Evolutionary conservation across 108 stramenopile species (phyloP), one percentile per base, ranked within the genome.

Genomic region (Chaetoceros tenuissimus): DNA sequence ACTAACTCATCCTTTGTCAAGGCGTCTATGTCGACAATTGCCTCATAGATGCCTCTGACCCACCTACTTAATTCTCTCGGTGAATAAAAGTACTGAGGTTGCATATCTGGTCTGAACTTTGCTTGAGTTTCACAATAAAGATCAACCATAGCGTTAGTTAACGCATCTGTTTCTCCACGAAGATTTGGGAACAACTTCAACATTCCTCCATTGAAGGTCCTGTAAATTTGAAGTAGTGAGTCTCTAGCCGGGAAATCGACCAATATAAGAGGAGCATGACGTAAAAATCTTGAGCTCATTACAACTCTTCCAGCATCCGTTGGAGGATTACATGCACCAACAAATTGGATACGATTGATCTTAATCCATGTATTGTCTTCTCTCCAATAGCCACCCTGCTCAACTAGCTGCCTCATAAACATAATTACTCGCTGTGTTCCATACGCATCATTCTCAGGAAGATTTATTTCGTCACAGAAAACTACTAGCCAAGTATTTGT

Each of bases 381-480:
- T 44, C 87, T 73, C 97, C 97, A 99, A 66, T 97, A 99, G 29
- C 99, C 99, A 40, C 96, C 95, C 56, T 96, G 97, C 62, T 98
- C 97, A 5, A 92, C 90, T 53, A 97, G 81, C 62, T 96, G 96
- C 24, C 99, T 73, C 94, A 99, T 82, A 60, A 99, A 96, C 75
- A 82, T 92, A 25, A 99, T 93, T 3, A 97, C 97, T 20, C 85
- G 68, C 71, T 97, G 97, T 1, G 97, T 98, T 18, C 97, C 99
- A 54, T 98, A 99, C 10, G 77, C 59, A 68, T 99, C 99, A 49
- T 94, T 73, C 13, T 84, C 89, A 3, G 97, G 97, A 44, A 99
- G 78, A 72, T 99, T 99, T 73, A 98, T 92, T 74, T 99, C 99
- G 60, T 99, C 99, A 59, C 95, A 97, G 73, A 99, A 98, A 2